phyloP scores from a whole-genome alignment of 345 rosid genomes.

The Tarenaya hassleriana region DNA sequence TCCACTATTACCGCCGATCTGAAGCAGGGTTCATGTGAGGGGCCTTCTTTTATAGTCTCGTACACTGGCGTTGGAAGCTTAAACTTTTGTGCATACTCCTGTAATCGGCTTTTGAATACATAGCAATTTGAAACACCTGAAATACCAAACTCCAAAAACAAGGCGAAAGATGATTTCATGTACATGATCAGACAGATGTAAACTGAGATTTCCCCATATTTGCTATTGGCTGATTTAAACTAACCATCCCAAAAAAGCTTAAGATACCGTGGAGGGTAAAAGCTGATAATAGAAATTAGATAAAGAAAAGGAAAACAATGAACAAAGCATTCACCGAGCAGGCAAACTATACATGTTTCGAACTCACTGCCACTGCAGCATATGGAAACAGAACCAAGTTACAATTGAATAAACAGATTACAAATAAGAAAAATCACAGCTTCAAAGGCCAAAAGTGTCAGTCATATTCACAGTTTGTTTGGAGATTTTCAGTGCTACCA shows the following conservation, averaged over 20 bases:
- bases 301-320: no score
- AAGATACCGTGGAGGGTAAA: no score
- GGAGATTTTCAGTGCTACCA: no score
- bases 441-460: no score
- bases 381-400: no score
- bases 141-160: slow-evolving; percentile 10
- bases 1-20: slow-evolving; percentile 60
- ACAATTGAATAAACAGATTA: no score
- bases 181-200: neutral
- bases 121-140: slow-evolving; percentile 79
- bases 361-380: no score
- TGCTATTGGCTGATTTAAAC: neutral
- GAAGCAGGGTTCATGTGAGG: slow-evolving; percentile 71
- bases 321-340: no score
- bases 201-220: neutral
- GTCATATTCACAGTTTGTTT: no score
- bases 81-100: slow-evolving; percentile 74
- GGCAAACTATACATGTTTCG: no score
- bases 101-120: slow-evolving; percentile 76
- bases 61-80: slow-evolving; percentile 70
- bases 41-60: slow-evolving; percentile 83
- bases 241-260: neutral
- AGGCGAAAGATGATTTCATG: neutral
- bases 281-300: no score
- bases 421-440: no score